phyloP scores from a whole-genome alignment of 169 alveolate genomes.

The Besnoitia besnoiti region DNA sequence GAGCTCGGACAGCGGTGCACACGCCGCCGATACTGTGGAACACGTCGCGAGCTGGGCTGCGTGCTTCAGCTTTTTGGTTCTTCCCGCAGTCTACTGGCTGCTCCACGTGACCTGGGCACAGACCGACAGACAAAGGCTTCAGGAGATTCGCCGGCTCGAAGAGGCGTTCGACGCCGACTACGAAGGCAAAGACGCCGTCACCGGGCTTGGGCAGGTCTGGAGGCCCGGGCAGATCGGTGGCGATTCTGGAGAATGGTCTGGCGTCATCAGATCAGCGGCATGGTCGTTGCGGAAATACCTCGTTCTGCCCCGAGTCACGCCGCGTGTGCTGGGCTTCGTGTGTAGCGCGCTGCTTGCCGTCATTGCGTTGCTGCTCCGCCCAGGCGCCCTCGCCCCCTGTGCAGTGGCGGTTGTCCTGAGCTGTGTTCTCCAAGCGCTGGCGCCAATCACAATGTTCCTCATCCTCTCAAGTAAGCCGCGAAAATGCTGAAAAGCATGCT shows the following conservation, averaged over 20 bases:
- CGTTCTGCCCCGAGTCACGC: not conserved
- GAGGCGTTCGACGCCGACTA: not conserved
- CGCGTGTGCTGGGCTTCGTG: not conserved
- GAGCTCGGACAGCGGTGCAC: not conserved
- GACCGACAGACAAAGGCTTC: not conserved
- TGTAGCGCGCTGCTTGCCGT: not conserved
- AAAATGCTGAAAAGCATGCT: not conserved
- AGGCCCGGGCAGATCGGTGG: not conserved
- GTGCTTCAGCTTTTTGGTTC: not conserved
- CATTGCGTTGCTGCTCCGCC: not conserved
- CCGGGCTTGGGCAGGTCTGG: not conserved
- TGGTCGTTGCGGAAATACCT: not conserved
- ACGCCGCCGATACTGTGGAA: not conserved
- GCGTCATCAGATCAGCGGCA: too few species aligned
- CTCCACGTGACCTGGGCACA: not conserved
- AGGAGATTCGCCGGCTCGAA: not conserved
- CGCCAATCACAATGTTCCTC: conserved; percentile 23
- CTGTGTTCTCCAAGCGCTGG: conserved; percentile 20
- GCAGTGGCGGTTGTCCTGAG: not conserved
- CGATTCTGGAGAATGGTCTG: conserved; percentile 12
- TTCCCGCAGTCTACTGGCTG: not conserved
- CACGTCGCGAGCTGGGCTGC: not conserved
- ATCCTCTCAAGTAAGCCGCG: not conserved
- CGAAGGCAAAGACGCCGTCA: not conserved
- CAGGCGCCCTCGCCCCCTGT: not conserved